These are phyloP conservation scores for Penicillium cataractarum DNA, from an alignment of 495 filamentous ascomycete genomes.

Conservation along the genomic window DNA sequence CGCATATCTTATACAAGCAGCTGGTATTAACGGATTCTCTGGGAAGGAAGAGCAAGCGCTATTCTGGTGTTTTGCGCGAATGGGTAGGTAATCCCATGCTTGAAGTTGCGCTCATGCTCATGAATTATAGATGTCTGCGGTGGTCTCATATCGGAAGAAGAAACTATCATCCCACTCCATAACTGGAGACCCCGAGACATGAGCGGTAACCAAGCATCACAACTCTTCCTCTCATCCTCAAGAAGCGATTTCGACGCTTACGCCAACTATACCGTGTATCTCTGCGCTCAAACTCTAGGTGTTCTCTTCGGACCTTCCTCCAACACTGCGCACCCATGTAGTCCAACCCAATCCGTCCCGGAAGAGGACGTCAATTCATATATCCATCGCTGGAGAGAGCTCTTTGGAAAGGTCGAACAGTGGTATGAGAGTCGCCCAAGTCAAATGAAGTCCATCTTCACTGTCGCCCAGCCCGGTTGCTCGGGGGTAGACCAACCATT, in stretches of 20 bases:
- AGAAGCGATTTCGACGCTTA: constrained; percentile 35
- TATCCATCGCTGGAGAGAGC: constrained; percentile 35
- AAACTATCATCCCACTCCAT: constrained; percentile 39
- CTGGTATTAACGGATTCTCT: constrained; percentile 44
- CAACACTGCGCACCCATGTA: constrained; percentile 17
- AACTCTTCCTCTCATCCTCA: constrained; percentile 32
- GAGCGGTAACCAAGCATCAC: constrained; percentile 30
- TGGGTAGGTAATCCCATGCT: constrained; percentile 33
- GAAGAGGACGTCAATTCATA: constrained; percentile 28
- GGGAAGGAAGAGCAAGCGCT: constrained; percentile 46
- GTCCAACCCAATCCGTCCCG: constrained; percentile 25
- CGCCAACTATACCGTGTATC: constrained; percentile 51
- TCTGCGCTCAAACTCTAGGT: constrained; percentile 41
- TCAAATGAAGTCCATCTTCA: constrained; percentile 43
- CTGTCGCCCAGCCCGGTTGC: constrained; percentile 20
- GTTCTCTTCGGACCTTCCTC: constrained; percentile 35
- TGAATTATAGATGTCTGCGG: constrained; percentile 40
- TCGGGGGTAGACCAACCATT: constrained; percentile 28
- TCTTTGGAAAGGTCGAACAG: constrained; percentile 41
- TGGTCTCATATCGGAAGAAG: constrained; percentile 47
- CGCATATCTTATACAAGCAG: too few species aligned
- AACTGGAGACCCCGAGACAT: constrained; percentile 38
- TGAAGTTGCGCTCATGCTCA: neutral
- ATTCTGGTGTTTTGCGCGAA: constrained; percentile 53
- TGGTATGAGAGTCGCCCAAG: constrained; percentile 44